Evolutionary conservation across 2,329 filamentous ascomycete genomes (phyloP), one percentile per base, ranked within the genome.

Genomic region (Zarea fungicola): DNA sequence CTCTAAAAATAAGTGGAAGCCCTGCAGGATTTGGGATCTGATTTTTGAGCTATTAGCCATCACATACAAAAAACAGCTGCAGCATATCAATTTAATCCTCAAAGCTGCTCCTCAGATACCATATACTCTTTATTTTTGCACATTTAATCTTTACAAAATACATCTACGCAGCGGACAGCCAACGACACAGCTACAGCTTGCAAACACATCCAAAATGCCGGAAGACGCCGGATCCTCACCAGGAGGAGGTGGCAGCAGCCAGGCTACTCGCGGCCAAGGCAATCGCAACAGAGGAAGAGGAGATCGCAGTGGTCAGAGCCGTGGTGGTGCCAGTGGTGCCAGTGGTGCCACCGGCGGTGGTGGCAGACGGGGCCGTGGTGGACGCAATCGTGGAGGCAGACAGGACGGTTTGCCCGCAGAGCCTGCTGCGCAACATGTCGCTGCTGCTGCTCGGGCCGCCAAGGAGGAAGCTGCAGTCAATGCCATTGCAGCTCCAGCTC

Each of bases 321-420:
- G 42, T 7, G 22, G 39, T n/a, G n/a, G n/a, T n/a, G n/a, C n/a
- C n/a, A n/a, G n/a, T n/a, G n/a, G n/a, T 9, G 57, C 63, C 43
- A 61, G 63, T 22, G 65, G 65, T 23, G 60, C 58, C 25, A 63
- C n/a, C 9, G 57, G 63, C 43, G 62, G 63, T 22, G 65, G 65
- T 23, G 60, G 59, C 25, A 63, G 67, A 55, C 60, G 67, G 36
- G 65, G 67, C 45, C 63, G 69, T 54, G 69, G 67, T 32, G 41
- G 46, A 46, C 45, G 49, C 4, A 39, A 48, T 10, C 44, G 52
- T 16, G 39, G 28, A 21, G 31, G 36, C n/a, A 42, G 34, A 63
- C 65, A 42, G 65, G 67, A 18, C 10, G 50, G 46, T 3, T 43
- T 55, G 2, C 58, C 59, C 3, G 58, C 57, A 7, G 58, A 64